Evolutionary conservation across 257 asterid genomes (phyloP), one percentile per base, ranked within the genome.

Genomic region (Striga asiatica): DNA sequence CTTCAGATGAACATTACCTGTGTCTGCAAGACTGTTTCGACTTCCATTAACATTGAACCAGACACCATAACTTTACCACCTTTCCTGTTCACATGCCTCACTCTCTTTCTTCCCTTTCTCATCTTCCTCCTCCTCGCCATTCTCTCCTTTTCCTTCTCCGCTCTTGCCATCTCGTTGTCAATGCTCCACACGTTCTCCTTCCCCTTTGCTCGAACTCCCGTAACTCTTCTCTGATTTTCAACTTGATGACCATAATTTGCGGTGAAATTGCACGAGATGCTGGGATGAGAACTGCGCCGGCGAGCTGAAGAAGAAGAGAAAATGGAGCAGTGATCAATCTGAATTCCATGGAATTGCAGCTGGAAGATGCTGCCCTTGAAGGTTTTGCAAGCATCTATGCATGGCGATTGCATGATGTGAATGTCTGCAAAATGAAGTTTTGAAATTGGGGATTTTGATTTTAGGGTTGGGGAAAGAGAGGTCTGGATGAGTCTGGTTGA

Each of bases 121-220:
- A 61, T 81, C 76, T 74, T 76, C 72, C 78, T 55, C 75, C 59
- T 70, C 75, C 61, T 70, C 52, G 19, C 52, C 50, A 0, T 19
- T 51, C 67, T 63, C 51, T 56, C 71, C 64, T 67, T 75, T 10
- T 61, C 86, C 61, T 75, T 71, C 43, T 74, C 84, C 6, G 63
- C 43, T 60, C 50, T 71, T 20, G 80, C 77, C 71, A 69, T 61
- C 77, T 80, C 89, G 62, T 88, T 82, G 65, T 92, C 97, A 41
- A 92, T 56, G 50, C 95, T 88, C 95, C 97, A 88, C 47, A 88
- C 95, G 61, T 92, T 92, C 23, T 92, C 95, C 77, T 87, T 87
- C 46, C 88, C 97, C 69, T 74, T 79, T 8, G 74, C 70, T 24
- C 69, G 68, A 73, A 66, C 70, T 60, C 67, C 66, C 65, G 10